phyloP scores from a whole-genome alignment of 2,329 filamentous ascomycete species.

The Chaetomiaceae sp. region DNA sequence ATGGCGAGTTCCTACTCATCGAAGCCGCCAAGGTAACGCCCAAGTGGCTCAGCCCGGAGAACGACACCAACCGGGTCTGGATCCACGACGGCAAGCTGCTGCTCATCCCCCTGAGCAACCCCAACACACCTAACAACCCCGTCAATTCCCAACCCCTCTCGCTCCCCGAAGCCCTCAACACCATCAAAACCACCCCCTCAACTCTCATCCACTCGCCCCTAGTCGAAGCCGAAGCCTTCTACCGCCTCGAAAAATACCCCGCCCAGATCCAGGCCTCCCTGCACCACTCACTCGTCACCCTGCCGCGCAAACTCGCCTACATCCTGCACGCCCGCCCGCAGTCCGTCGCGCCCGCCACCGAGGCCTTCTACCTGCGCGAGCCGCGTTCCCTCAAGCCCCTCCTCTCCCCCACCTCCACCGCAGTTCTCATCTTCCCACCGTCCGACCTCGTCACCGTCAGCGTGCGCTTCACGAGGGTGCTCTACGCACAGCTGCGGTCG shows the following conservation, averaged over 20 bases:
- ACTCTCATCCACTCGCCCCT: constrained; percentile 63
- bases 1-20: constrained; percentile 91
- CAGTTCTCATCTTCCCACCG: constrained; percentile 61
- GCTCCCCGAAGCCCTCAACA: constrained; percentile 56
- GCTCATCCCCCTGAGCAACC: constrained; percentile 55
- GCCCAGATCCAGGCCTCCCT: constrained; percentile 64
- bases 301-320: constrained; percentile 77
- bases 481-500: constrained; percentile 84
- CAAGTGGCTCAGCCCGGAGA: constrained; percentile 85
- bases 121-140: constrained; percentile 24
- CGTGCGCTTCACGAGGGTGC: constrained; percentile 76
- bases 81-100: constrained; percentile 69
- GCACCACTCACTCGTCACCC: constrained; percentile 66
- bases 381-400: constrained; percentile 67
- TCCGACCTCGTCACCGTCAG: constrained; percentile 73
- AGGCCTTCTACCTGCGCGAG: constrained; percentile 89
- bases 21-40: constrained; percentile 87
- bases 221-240: constrained; percentile 85
- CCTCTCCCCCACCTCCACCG: constrained; percentile 33
- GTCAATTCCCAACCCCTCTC: constrained; percentile 44
- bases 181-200: constrained; percentile 50
- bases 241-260: constrained; percentile 79
- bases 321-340: constrained; percentile 69
- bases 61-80: constrained; percentile 85
- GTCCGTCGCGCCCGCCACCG: constrained; percentile 74